Evolutionary conservation across 306 rosid genomes (phyloP), one percentile per base, ranked within the genome.

Genomic region (Luffa aegyptiaca): DNA sequence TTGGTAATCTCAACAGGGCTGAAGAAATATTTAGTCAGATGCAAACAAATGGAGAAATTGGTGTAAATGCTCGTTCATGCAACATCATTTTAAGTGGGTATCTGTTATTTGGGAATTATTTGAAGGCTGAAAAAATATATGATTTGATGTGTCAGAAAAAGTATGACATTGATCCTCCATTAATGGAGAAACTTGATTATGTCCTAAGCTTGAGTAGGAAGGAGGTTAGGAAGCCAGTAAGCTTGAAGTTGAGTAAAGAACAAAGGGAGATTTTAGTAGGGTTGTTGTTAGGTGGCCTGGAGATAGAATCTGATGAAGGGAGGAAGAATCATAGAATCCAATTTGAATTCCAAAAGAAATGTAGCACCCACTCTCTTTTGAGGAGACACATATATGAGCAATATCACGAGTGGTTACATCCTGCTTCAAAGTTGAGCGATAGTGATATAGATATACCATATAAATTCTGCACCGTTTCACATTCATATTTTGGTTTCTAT

Each of bases 391-490:
- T 94, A 81, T 83, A 88, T 82, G 89, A 65, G 75, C 89, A 88
- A 80, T 94, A 86, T 83, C 90, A 91, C 48, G 97, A 92, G 79
- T 94, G 97, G 98, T 85, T 94, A 74, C 97, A 92, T 90, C 93
- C 97, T 72, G 86, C 95, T 16, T 91, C 77, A 73, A 88, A 91
- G 89, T 80, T 79, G 75, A 81, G 84, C 33, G 89, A 88, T 80
- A 86, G 72, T 70, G 80, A 79, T n/a, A 86, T 81, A 78, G 82
- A 84, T 44, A 68, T 89, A 80, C 98, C 97, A 10, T 72, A 72
- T 77, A 85, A 77, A 80, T 92, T 88, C 81, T 84, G 88, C 80
- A 91, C 95, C 63, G 79, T 91, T 82, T 85, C 91, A 2, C 91
- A 93, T 85, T 84, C 93, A 79, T 83, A 83, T 81, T 92, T 94